Evolutionary conservation across 352 stramenopile species (phyloP).

Genomic region (Phytophthora citricola): DNA sequence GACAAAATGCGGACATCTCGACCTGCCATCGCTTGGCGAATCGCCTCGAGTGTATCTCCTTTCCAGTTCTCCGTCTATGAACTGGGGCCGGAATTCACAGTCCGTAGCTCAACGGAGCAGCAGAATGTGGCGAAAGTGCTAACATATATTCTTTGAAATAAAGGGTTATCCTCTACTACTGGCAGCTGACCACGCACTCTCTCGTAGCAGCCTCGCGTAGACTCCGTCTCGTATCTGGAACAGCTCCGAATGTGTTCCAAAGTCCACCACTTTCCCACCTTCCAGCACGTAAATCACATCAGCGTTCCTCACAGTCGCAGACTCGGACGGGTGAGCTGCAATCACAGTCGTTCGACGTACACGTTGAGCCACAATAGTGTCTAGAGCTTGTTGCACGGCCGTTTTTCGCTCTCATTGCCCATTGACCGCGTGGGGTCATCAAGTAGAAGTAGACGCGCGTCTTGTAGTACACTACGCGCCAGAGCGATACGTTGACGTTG

Average conservation of each 20-base stretch:
- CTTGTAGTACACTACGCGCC: constrained; percentile 91
- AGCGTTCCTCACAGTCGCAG: constrained; percentile 43
- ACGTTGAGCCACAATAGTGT: constrained; percentile 46
- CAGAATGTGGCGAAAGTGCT: constrained; percentile 32
- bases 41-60: constrained; percentile 19
- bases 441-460: constrained; percentile 89
- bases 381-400: constrained; percentile 62
- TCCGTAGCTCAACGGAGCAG: constrained; percentile 20
- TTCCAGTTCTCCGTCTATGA: constrained; percentile 40
- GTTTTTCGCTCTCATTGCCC: constrained; percentile 73
- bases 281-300: constrained; percentile 45
- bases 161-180: constrained; percentile 1
- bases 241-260: constrained; percentile 52
- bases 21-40: constrained; percentile 48
- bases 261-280: constrained; percentile 28
- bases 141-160: constrained; percentile 38
- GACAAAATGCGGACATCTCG: constrained; percentile 61
- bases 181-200: constrained; percentile 28
- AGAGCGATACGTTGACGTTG: constrained; percentile 92
- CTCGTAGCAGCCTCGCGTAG: constrained; percentile 30
- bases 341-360: constrained; percentile 51
- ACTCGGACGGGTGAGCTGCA: constrained; percentile 45
- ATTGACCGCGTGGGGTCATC: constrained; percentile 88
- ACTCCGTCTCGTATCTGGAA: constrained; percentile 27
- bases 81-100: constrained; percentile 33